These are phyloP conservation scores for Coniferiporia sulphurascens DNA, from an alignment of 1,284 basidiomycete species.

Conservation along the genomic window DNA sequence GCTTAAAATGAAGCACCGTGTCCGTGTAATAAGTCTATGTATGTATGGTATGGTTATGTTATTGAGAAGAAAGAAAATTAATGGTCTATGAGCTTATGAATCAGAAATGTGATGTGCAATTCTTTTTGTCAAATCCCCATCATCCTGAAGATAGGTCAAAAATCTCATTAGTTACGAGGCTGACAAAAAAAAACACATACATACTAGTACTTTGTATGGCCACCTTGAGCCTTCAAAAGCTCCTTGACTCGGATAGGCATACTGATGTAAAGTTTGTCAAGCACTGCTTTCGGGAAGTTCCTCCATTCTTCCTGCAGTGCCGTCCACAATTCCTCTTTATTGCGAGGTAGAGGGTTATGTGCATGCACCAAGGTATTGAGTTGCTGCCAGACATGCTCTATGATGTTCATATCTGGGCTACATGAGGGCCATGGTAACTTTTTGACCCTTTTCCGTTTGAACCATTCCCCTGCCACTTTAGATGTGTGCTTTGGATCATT, in stretches of 20 bases:
- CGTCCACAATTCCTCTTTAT: constrained; percentile 27
- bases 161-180: not conserved
- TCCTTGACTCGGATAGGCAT: constrained; percentile 21
- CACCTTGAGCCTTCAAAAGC: constrained; percentile 21
- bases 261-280: constrained; percentile 22
- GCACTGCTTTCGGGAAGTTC: constrained; percentile 17
- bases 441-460: constrained; percentile 28
- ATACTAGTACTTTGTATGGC: constrained; percentile 24
- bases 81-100: not conserved
- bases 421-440: constrained; percentile 31
- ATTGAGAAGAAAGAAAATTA: not conserved
- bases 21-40: not conserved
- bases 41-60: not conserved
- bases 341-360: constrained; percentile 21
- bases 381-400: constrained; percentile 34
- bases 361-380: constrained; percentile 24
- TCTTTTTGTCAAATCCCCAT: not conserved
- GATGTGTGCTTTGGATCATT: constrained; percentile 25
- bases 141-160: too few species aligned
- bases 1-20: too few species aligned
- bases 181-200: too few species aligned
- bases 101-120: not conserved
- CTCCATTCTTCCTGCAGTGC: constrained; percentile 24
- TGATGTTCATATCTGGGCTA: constrained; percentile 35
- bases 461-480: constrained; percentile 27